phyloP scores from a whole-genome alignment of 208 protist genomes.

The Leishmania lainsoni region DNA sequence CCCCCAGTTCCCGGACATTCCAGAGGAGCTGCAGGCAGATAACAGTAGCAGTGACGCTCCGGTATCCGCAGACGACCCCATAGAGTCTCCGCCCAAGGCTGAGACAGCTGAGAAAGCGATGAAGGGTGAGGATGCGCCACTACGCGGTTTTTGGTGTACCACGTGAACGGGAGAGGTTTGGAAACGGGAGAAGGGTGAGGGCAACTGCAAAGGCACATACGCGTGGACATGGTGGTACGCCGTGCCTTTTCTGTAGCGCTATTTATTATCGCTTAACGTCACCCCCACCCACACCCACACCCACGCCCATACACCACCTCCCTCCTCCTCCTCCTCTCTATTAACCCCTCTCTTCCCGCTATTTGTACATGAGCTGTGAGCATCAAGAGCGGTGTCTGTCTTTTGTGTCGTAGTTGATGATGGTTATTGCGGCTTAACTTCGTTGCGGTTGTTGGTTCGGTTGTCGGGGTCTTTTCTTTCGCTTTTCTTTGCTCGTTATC shows the following conservation, averaged over 20 bases:
- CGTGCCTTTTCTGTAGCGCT: background rate
- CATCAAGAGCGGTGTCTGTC: background rate
- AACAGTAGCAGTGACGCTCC: conserved; percentile 6
- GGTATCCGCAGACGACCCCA: conserved; percentile 3
- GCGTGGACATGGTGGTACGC: background rate
- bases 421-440: background rate
- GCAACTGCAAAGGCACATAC: background rate
- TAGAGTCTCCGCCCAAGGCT: background rate
- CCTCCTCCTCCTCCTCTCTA: background rate
- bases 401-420: background rate
- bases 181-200: background rate
- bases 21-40: conserved; percentile 68
- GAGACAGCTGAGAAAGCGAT: conserved; percentile 3
- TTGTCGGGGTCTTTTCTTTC: background rate
- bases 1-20: conserved; percentile 88
- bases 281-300: background rate
- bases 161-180: background rate
- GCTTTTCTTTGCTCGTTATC: background rate
- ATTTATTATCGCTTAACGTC: background rate
- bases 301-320: background rate
- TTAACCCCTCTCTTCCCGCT: background rate
- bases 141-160: too few species aligned
- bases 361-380: background rate
- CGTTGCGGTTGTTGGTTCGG: background rate
- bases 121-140: background rate